phyloP scores from a whole-genome alignment of 805 yeast species.

The Kuraishia molischiana region DNA sequence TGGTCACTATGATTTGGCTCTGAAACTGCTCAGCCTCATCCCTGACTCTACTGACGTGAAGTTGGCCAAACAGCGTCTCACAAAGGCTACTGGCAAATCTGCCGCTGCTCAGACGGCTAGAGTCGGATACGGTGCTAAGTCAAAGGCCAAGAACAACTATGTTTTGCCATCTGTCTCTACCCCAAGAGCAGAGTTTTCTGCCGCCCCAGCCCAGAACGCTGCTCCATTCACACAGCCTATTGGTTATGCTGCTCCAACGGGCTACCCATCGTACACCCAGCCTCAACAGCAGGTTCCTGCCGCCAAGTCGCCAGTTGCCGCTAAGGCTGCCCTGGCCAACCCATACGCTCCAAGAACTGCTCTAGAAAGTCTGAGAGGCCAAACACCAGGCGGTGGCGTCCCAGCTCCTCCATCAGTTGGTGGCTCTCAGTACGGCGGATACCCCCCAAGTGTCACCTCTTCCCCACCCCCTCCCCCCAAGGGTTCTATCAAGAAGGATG shows the following conservation, averaged over 20 bases:
- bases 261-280: slow-evolving; percentile 7
- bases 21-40: slow-evolving; percentile 53
- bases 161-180: background rate
- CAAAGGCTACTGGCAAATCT: slow-evolving; percentile 51
- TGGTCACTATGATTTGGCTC: slow-evolving; percentile 81
- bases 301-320: slow-evolving; percentile 5
- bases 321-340: slow-evolving; percentile 9
- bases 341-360: slow-evolving; percentile 26
- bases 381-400: slow-evolving; percentile 7
- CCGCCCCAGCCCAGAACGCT: slow-evolving; percentile 7
- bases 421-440: background rate
- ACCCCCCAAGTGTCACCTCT: slow-evolving; percentile 1
- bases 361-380: slow-evolving; percentile 17
- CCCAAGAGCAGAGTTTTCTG: slow-evolving; percentile 4
- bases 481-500: slow-evolving; percentile 29
- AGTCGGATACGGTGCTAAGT: slow-evolving; percentile 4
- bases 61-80: slow-evolving; percentile 69
- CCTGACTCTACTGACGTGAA: slow-evolving; percentile 68
- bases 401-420: slow-evolving; percentile 9
- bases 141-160: slow-evolving; percentile 2
- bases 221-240: too few species aligned
- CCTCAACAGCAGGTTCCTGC: slow-evolving; percentile 2
- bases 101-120: slow-evolving; percentile 2
- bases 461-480: slow-evolving; percentile 10
- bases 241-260: slow-evolving; percentile 4